Conservation (phyloP, 768 basidiomycete genomes). For the Lactarius psammicola region DNA sequence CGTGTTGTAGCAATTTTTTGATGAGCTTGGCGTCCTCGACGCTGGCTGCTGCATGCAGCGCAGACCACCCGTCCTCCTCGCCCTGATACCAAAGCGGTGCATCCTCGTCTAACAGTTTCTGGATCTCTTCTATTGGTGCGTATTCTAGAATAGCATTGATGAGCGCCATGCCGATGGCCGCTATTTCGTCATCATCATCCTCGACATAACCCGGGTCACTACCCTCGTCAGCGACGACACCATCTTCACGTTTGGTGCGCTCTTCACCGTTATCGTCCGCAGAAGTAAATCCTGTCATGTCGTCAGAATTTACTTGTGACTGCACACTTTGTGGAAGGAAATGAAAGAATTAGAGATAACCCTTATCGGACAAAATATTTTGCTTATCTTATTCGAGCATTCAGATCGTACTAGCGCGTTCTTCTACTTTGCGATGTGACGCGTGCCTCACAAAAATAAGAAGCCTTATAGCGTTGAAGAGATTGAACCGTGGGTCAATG, state of each 20-base stretch:
- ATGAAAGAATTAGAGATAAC: not conserved
- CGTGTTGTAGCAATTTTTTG: constrained; percentile 66
- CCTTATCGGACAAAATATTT: not conserved
- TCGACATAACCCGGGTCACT: constrained; percentile 29
- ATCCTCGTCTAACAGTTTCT: constrained; percentile 55
- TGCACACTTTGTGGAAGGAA: not conserved
- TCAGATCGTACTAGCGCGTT: not conserved
- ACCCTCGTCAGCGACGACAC: not conserved
- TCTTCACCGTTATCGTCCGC: not conserved
- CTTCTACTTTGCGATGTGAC: constrained; percentile 18
- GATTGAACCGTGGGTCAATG: constrained; percentile 64
- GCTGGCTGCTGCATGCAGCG: constrained; percentile 85
- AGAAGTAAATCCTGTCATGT: constrained; percentile 1
- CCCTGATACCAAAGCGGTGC: constrained; percentile 92
- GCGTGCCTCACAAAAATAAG: constrained; percentile 70
- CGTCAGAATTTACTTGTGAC: not conserved
- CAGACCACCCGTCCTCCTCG: constrained; percentile 67
- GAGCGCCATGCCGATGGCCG: constrained; percentile 54
- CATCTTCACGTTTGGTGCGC: not conserved
- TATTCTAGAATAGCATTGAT: constrained; percentile 56
- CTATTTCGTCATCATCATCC: constrained; percentile 29
- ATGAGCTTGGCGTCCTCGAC: constrained; percentile 63
- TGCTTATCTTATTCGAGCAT: not conserved
- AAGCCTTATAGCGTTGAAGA: constrained; percentile 55
- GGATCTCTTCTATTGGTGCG: constrained; percentile 45